Conservation (phyloP, 257 asterid genomes). For the Henckelia pumila region DNA sequence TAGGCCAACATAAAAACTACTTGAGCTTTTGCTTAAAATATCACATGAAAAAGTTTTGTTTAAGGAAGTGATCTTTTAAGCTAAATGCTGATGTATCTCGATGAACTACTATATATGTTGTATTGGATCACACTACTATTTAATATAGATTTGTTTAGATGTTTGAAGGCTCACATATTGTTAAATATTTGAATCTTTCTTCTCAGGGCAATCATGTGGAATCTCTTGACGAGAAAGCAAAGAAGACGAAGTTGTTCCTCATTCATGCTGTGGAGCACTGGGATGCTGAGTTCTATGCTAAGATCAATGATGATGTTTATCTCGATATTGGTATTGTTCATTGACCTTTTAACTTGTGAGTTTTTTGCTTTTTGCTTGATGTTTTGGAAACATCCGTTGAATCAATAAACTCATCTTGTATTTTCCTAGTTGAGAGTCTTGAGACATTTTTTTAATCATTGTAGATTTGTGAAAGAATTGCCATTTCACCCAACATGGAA, state of each 20-base stretch:
- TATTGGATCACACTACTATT: conserved; percentile 10
- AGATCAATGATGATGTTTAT: conserved; percentile 83
- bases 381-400: conserved; percentile 5
- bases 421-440: not conserved
- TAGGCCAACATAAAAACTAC: too few relatives aligned
- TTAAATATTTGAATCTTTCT: conserved; percentile 17
- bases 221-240: conserved; percentile 53
- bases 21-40: not conserved
- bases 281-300: conserved; percentile 83
- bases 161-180: conserved; percentile 11
- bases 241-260: conserved; percentile 64
- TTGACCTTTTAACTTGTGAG: conserved; percentile 1
- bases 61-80: not conserved
- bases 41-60: too few relatives aligned
- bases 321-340: conserved; percentile 65
- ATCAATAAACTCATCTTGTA: not conserved
- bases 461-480: not conserved
- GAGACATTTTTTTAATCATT: not conserved
- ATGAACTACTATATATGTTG: not conserved
- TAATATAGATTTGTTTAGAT: not conserved
- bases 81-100: not conserved
- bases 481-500: not conserved
- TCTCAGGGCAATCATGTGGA: conserved; percentile 70
- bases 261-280: conserved; percentile 75
- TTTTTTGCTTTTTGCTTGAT: conserved; percentile 17